Evolutionary conservation across 2,329 filamentous ascomycete species (phyloP), one percentile per base, ranked within the genome.

Genomic region (Ustulina deusta): DNA sequence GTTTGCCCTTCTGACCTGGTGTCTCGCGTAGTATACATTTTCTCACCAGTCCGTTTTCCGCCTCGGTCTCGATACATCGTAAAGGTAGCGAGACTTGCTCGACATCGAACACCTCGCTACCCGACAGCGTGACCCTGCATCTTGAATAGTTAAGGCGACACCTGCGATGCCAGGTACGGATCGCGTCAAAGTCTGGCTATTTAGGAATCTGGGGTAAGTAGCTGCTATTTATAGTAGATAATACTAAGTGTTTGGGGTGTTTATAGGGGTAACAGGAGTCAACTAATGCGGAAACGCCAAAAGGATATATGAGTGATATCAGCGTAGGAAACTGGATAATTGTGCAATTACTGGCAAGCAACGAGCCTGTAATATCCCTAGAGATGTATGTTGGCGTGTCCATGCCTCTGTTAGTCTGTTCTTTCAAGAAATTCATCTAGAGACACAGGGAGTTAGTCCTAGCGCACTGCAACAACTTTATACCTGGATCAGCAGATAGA

Each of bases 71-170:
- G 40, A 68, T 44, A n/a, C 40, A 64, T 13, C 61, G 56, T 7
- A 49, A 61, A 10, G 49, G 56, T 11, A 69, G 22, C 9, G 59
- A 55, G 36, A 63, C 67, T 40, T 60, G n/a, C 20, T 66, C 56
- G 1, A 51, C 59, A n/a, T 66, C 49, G 42, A 66, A 55, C 11
- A 49, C 29, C 20, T 64, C 52, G 34, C 59, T 51, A 6, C 38
- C 40, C 4, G 63, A 66, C 52, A 69, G 60, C 9, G 67, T 69
- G 40, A 51, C 54, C 27, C 25, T 59, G 20, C 63, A 69, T 22
- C 48, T 62, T 13, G 54, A 22, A 34, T 64, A 60, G 32, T 58
- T 34, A 4, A 36, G 36, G 51, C 17, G 38, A 36, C 67, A 69
- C 40, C 32, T 56, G 20, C 27, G n/a, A 20, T 69, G 60, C 63